These are phyloP conservation scores for Magnusiomyces tetraspermus DNA, from an alignment of 1,139 yeast genomes.

Conservation along the genomic window DNA sequence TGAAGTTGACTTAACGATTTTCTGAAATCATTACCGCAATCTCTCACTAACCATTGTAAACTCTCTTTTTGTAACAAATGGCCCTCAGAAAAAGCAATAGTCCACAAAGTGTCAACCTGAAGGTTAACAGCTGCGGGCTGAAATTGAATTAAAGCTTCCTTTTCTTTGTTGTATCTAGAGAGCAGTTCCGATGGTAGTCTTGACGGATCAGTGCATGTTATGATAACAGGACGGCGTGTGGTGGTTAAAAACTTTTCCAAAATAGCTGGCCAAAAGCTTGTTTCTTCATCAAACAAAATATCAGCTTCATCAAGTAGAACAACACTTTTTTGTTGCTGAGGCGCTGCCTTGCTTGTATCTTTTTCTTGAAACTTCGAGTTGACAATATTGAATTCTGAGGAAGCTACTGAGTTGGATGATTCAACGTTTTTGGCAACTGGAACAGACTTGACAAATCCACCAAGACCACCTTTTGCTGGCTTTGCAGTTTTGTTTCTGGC, in stretches of 20 bases:
- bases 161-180: slow-evolving; percentile 1
- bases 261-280: slow-evolving; percentile 63
- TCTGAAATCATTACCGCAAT: slow-evolving; percentile 44
- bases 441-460: not conserved
- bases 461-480: too few relatives aligned
- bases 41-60: slow-evolving; percentile 33
- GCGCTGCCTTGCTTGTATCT: slow-evolving; percentile 15
- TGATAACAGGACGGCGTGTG: slow-evolving; percentile 68
- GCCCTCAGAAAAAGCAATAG: slow-evolving; percentile 33
- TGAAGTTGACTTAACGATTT: slow-evolving; percentile 48
- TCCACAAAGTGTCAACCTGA: slow-evolving; percentile 31
- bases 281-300: slow-evolving; percentile 67
- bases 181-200: slow-evolving; percentile 7
- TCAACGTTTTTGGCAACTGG: too few relatives aligned
- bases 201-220: slow-evolving; percentile 56
- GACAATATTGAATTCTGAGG: too few relatives aligned
- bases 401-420: too few relatives aligned
- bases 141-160: slow-evolving; percentile 26
- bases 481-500: not conserved
- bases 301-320: slow-evolving; percentile 84
- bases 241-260: slow-evolving; percentile 53
- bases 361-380: too few relatives aligned
- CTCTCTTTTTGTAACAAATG: slow-evolving; percentile 31
- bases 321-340: slow-evolving; percentile 44
- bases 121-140: slow-evolving; percentile 21